Base-by-base conservation (phyloP, 2,329 filamentous ascomycete species). In the Ustilaginoidea virens region DNA sequence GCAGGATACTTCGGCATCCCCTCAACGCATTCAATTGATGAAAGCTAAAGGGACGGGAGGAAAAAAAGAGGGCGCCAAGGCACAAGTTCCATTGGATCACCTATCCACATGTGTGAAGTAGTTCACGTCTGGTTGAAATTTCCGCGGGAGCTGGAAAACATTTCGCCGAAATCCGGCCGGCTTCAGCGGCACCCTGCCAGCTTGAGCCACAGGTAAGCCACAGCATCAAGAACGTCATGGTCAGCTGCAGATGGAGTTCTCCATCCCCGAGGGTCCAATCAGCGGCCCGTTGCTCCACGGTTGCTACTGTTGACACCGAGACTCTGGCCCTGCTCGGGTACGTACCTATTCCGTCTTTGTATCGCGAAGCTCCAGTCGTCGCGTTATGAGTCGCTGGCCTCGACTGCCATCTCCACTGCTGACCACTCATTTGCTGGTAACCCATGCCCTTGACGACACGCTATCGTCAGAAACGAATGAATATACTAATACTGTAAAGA, bases 271-370 rank as follows among this genome's bases (percentile, higher is more conserved):
- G 16, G 25, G 28, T 18, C 63, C 62, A 68, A 67, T 66, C 31
- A 49, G 15, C 40, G 22, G 4, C 10, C 43, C 46, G 70, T 75
- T 75, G 68, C 66, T 42, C 50, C 40, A 64, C 50, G 45, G 66
- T 70, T 69, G 62, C 57, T 46, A 50, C 39, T 69, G 61, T 68
- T 68, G 59, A 66, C 36, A 28, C 41, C 36, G 39, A 26, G 35
- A 36, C 33, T 27, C 33, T 36, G 33, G 27, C 23, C 27, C 16
- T 28, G 15, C 16, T 34, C 29, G 28, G 35, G 37, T 40, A 41
- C 40, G 39, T 41, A 39, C 35, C 35, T 29, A 15, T 25, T 9
- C n/a, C 18, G 12, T 12, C 16, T 15, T 27, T 17, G 27, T 20
- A 22, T 31, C 36, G 34, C 33, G 32, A 37, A 24, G 22, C 23